These are phyloP conservation scores for Moesziomyces parantarcticus DNA, from an alignment of 1,284 basidiomycete species.

Conservation along the genomic window DNA sequence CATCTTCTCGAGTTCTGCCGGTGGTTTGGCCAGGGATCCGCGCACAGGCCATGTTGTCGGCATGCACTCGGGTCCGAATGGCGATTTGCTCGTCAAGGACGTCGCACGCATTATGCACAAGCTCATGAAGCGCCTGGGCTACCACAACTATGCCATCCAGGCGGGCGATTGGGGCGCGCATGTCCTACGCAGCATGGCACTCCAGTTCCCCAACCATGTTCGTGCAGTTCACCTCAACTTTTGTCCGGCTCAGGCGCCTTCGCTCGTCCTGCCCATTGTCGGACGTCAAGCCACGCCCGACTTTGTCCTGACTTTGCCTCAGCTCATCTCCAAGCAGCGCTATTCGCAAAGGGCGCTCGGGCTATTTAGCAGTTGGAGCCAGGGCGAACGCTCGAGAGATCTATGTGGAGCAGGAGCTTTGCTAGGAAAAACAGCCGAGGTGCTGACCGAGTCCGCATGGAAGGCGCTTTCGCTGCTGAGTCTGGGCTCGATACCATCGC, in stretches of 20 bases:
- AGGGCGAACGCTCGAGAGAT: conserved; percentile 6
- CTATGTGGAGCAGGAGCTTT: conserved; percentile 14
- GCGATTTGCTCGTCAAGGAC: conserved; percentile 51
- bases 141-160: conserved; percentile 51
- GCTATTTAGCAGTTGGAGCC: conserved; percentile 19
- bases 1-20: conserved; percentile 42
- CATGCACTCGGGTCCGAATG: conserved; percentile 41
- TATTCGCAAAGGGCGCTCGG: conserved; percentile 25
- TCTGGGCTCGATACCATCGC: conserved; percentile 29
- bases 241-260: conserved; percentile 42
- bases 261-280: conserved; percentile 33
- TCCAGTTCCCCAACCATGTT: conserved; percentile 33
- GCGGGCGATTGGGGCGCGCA: conserved; percentile 57
- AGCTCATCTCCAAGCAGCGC: conserved; percentile 19
- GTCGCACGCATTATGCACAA: conserved; percentile 56
- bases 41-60: conserved; percentile 25
- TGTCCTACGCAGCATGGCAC: conserved; percentile 39
- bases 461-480: conserved; percentile 11
- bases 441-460: conserved; percentile 18
- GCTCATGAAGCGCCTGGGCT: conserved; percentile 54
- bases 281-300: conserved; percentile 20
- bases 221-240: conserved; percentile 57
- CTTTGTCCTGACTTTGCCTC: conserved; percentile 33
- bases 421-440: conserved; percentile 13
- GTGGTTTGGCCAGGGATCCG: conserved; percentile 21